phyloP scores from a whole-genome alignment of 371 early-diverging fungal species.

The Cokeromyces recurvatus region DNA sequence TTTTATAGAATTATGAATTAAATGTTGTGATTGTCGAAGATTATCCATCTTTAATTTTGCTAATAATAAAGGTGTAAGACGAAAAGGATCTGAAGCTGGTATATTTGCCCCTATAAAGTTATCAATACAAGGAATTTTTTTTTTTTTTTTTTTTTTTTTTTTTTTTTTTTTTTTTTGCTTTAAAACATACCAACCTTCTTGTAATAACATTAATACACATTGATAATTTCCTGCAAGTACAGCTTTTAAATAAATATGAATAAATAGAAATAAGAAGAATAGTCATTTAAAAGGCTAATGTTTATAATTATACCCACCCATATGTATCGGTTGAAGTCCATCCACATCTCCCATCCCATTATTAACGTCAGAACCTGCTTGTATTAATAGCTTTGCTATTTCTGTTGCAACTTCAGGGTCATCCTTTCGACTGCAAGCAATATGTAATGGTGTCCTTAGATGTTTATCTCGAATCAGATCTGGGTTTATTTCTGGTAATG shows the following conservation, averaged over 20 bases:
- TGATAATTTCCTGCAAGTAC: constrained; percentile 42
- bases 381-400: constrained; percentile 32
- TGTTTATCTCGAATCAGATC: constrained; percentile 40
- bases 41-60: constrained; percentile 45
- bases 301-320: constrained; percentile 30
- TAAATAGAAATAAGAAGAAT: no score
- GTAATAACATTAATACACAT: constrained; percentile 40
- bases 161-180: constrained; percentile 5
- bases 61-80: constrained; percentile 39
- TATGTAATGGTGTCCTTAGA: constrained; percentile 43
- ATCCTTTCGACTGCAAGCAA: constrained; percentile 41
- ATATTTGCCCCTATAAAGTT: constrained; percentile 30
- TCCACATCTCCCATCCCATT: constrained; percentile 47
- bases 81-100: constrained; percentile 45
- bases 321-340: constrained; percentile 43
- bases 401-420: constrained; percentile 28
- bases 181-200: constrained; percentile 32
- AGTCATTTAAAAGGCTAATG: no score
- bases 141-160: constrained; percentile 8
- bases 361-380: constrained; percentile 40
- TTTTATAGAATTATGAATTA: not conserved
- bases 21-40: constrained; percentile 24
- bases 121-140: not conserved
- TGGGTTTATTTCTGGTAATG: constrained; percentile 28
- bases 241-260: constrained; percentile 21